Conservation (phyloP, 331 rosid genomes). For the Arachis monticola region DNA sequence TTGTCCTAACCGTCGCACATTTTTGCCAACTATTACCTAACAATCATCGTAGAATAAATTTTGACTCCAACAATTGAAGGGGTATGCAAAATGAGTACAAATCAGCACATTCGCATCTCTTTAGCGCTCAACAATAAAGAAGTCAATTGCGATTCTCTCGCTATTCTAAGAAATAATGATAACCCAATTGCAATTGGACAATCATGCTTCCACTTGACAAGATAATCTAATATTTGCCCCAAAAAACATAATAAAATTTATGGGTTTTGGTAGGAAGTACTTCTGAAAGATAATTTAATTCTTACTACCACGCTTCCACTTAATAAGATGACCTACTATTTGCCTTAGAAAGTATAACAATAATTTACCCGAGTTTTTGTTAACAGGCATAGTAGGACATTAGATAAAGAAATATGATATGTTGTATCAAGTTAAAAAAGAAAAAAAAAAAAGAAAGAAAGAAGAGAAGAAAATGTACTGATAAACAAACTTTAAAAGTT, state of each 20-base stretch:
- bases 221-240: too few relatives aligned
- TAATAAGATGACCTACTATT: background rate
- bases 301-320: background rate
- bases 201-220: too few relatives aligned
- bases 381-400: too few relatives aligned
- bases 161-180: background rate
- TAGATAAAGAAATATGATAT: too few relatives aligned
- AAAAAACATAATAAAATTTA: too few relatives aligned
- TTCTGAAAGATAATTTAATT: too few relatives aligned
- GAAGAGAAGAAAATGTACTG: too few relatives aligned
- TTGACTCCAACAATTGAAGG: background rate
- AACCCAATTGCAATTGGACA: background rate
- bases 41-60: constrained; percentile 26
- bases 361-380: too few relatives aligned
- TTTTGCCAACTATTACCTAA: constrained; percentile 24
- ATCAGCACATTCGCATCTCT: constrained; percentile 16
- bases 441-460: too few relatives aligned
- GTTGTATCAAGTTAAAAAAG: too few relatives aligned
- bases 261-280: too few relatives aligned
- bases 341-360: background rate
- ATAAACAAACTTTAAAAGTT: too few relatives aligned
- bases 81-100: background rate
- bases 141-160: background rate
- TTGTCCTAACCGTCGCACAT: constrained; percentile 21
- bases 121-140: constrained; percentile 5